Percentiles rank a stretch among this genome's conserved stretches.
phyloP scores from a whole-genome alignment of 1,139 yeast genomes.

The Geotrichum fermentans region DNA sequence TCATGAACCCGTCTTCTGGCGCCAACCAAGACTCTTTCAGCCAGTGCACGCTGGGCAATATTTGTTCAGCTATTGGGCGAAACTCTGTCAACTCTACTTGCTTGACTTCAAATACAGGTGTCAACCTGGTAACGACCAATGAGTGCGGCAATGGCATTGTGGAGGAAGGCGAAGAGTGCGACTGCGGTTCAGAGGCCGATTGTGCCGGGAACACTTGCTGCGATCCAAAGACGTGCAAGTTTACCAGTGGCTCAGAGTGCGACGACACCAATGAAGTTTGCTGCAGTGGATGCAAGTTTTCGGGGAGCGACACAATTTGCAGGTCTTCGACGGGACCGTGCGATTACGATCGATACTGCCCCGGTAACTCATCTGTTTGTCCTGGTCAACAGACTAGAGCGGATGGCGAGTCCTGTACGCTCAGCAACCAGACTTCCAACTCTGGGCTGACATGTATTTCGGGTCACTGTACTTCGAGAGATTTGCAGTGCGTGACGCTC shows the following conservation, averaged over 20 bases:
- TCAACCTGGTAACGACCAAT: conserved; percentile 34
- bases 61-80: conserved; percentile 36
- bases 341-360: conserved; percentile 38
- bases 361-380: conserved; percentile 38
- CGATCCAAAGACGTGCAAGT: conserved; percentile 39
- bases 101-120: conserved; percentile 37
- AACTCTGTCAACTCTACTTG: conserved; percentile 37
- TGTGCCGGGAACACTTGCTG: conserved; percentile 38
- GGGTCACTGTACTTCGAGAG: conserved; percentile 40
- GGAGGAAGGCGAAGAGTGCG: conserved; percentile 43
- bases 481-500: conserved; percentile 35
- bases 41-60: conserved; percentile 39
- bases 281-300: conserved; percentile 36
- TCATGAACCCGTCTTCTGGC: conserved; percentile 41
- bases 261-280: conserved; percentile 39
- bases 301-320: conserved; percentile 33
- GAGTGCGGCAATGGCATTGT: conserved; percentile 44
- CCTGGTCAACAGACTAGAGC: conserved; percentile 32
- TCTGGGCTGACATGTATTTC: conserved; percentile 35
- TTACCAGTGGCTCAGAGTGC: conserved; percentile 36
- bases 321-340: conserved; percentile 38
- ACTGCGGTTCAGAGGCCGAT: conserved; percentile 33
- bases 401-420: conserved; percentile 35
- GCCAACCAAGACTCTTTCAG: conserved; percentile 36
- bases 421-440: conserved; percentile 21